Conservation (phyloP, 306 rosid species). For the Quercus dentata region DNA sequence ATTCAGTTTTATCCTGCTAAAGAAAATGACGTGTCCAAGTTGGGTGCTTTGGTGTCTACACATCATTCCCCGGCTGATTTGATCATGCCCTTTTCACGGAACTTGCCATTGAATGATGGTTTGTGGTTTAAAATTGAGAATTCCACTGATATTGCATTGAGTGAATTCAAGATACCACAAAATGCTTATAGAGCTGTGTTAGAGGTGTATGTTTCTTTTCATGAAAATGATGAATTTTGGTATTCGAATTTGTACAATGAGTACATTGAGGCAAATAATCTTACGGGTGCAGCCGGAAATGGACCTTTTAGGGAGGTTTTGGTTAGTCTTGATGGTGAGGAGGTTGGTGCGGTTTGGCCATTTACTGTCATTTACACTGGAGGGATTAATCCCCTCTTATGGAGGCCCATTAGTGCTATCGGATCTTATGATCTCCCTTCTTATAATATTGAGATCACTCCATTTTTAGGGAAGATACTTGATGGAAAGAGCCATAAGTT, state of each 20-base stretch:
- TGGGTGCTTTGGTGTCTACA: slow-evolving; percentile 21
- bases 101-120: slow-evolving; percentile 64
- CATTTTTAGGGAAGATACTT: slow-evolving; percentile 57
- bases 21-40: slow-evolving; percentile 3
- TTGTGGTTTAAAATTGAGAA: slow-evolving; percentile 70
- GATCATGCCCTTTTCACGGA: slow-evolving; percentile 71
- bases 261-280: slow-evolving; percentile 57
- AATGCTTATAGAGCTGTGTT: slow-evolving; percentile 83
- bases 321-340: slow-evolving; percentile 54
- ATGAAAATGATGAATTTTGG: slow-evolving; percentile 92
- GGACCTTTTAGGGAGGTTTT: slow-evolving; percentile 93
- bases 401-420: slow-evolving; percentile 89
- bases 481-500: slow-evolving; percentile 64
- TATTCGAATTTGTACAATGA: slow-evolving; percentile 63
- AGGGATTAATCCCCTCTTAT: slow-evolving; percentile 83
- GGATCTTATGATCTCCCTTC: slow-evolving; percentile 89
- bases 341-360: slow-evolving; percentile 82
- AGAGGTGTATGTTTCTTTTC: slow-evolving; percentile 88
- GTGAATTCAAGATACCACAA: slow-evolving; percentile 60
- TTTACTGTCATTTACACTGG: slow-evolving; percentile 89
- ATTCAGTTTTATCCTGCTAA: slow-evolving; percentile 63
- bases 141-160: slow-evolving; percentile 41
- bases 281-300: slow-evolving; percentile 54
- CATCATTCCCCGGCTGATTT: slow-evolving; percentile 62
- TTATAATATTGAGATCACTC: slow-evolving; percentile 82